phyloP scores from a whole-genome alignment of 345 rosid species.

The Erysimum cheiranthoides region DNA sequence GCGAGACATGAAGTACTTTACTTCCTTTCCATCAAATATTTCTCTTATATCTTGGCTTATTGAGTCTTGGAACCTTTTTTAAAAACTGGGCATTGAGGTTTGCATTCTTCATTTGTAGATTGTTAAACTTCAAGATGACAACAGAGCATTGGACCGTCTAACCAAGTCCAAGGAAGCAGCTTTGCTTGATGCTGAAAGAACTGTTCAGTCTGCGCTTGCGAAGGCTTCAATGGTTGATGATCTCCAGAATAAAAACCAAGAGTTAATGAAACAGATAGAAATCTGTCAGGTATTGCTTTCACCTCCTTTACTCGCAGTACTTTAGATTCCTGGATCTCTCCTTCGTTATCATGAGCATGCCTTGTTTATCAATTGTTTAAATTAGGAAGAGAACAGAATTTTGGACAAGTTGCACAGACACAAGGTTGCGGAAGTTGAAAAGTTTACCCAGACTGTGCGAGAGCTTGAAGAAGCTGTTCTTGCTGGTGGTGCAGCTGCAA shows the following conservation, averaged over 20 bases:
- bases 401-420: slow-evolving; percentile 96
- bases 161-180: slow-evolving; percentile 99
- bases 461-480: slow-evolving; percentile 99
- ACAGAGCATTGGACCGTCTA: slow-evolving; percentile 95
- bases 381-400: slow-evolving; percentile 95
- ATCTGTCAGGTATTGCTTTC: slow-evolving; percentile 81
- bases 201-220: slow-evolving; percentile 85
- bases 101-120: slow-evolving; percentile 59
- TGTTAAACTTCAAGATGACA: slow-evolving; percentile 94
- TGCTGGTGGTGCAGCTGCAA: slow-evolving; percentile 99
- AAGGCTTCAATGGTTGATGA: slow-evolving; percentile 99
- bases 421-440: slow-evolving; percentile 99
- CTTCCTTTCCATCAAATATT: slow-evolving; percentile 11
- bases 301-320: slow-evolving; percentile 8
- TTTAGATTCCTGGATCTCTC: neutral
- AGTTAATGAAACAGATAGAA: slow-evolving; percentile 94
- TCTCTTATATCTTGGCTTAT: slow-evolving; percentile 1
- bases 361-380: slow-evolving; percentile 36
- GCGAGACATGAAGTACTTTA: slow-evolving; percentile 80
- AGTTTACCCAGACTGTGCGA: slow-evolving; percentile 93
- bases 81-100: neutral
- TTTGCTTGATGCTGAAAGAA: slow-evolving; percentile 94
- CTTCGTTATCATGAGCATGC: slow-evolving; percentile 14
- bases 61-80: neutral
- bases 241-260: slow-evolving; percentile 98